phyloP scores from a whole-genome alignment of 192 early-diverging fungal genomes.

The Rhizophagus sp. region DNA sequence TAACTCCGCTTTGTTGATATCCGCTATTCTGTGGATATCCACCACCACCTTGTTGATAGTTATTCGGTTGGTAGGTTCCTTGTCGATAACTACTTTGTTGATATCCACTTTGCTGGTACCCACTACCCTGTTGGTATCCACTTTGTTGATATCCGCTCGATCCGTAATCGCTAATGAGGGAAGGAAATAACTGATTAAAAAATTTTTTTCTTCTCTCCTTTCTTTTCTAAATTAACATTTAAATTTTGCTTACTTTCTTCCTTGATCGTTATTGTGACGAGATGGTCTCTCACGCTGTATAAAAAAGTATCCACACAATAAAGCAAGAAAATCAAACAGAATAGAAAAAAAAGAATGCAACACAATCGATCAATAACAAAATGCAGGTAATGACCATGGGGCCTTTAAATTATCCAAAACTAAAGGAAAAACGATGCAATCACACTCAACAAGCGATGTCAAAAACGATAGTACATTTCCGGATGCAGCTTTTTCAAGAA shows the following conservation, averaged over 20 bases:
- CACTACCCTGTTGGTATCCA: conserved; percentile 6
- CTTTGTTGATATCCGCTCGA: conserved; percentile 27
- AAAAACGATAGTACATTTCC: conserved; percentile 34
- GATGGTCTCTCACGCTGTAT: conserved; percentile 21
- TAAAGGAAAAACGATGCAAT: conserved; percentile 23
- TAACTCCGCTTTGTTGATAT: conserved; percentile 17
- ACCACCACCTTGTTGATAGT: conserved; percentile 1
- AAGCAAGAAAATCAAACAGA: background rate
- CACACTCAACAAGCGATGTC: conserved; percentile 31
- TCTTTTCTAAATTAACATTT: too few species aligned
- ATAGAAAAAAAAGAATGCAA: conserved; percentile 11
- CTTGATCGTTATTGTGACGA: conserved; percentile 26
- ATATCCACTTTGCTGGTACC: conserved; percentile 11
- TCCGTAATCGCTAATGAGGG: conserved; percentile 2
- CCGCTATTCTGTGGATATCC: background rate
- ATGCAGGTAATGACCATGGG: background rate
- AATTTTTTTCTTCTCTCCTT: too few species aligned
- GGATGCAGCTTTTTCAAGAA: conserved; percentile 36
- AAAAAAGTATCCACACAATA: background rate
- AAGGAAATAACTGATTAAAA: background rate
- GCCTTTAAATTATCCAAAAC: conserved; percentile 16
- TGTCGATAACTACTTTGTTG: conserved; percentile 21
- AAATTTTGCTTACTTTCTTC: conserved; percentile 7
- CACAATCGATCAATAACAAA: conserved; percentile 18
- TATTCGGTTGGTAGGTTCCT: conserved; percentile 7